Base-by-base conservation (phyloP, 495 filamentous ascomycete species). In the Endocarpon pusillum region DNA sequence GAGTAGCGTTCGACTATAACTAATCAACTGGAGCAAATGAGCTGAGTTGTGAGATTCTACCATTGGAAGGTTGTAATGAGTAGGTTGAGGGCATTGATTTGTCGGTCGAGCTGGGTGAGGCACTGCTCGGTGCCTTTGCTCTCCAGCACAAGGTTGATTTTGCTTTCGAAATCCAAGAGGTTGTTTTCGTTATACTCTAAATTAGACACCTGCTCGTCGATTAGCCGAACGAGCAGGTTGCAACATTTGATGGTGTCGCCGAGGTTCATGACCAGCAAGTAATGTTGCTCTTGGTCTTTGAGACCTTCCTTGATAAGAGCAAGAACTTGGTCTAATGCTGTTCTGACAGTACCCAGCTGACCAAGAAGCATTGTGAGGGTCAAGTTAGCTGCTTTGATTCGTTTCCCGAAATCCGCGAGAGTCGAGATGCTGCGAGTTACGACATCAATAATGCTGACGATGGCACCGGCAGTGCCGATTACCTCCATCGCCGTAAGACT, bases 11-110 rank as follows among this genome's bases (percentile, higher is more conserved):
- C 21, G 34, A 17, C n/a, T n/a, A 21, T 41, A 3, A 19, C 0
- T 1, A 12, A 37, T 20, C 19, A 7, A 21, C 26, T 21, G 16
- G 15, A n/a, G n/a, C n/a, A n/a, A n/a, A n/a, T n/a, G 6, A 25
- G 12, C 17, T 9, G 19, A 22, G n/a, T 2, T 23, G 1, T 9
- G 25, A 29, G 18, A 6, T 11, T 35, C 25, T 14, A 44, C 43
- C 35, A 45, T 18, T 40, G 36, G 15, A 34, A 15, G 1, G 38
- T 39, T 8, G 39, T 40, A 8, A 47, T 37, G 9, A 47, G 36
- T n/a, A 45, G 35, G 21, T 37, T 47, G 25, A 47, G 33, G 15
- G 43, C 39, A 10, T 36, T 40, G n/a, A 32, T 34, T 19, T 47
- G 45, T 11, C 34, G n/a, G 17, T 32, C 28, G 15, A 47, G 9